Evolutionary conservation across 352 stramenopile genomes (phyloP).

Genomic region (Phytophthora tentaculata): DNA sequence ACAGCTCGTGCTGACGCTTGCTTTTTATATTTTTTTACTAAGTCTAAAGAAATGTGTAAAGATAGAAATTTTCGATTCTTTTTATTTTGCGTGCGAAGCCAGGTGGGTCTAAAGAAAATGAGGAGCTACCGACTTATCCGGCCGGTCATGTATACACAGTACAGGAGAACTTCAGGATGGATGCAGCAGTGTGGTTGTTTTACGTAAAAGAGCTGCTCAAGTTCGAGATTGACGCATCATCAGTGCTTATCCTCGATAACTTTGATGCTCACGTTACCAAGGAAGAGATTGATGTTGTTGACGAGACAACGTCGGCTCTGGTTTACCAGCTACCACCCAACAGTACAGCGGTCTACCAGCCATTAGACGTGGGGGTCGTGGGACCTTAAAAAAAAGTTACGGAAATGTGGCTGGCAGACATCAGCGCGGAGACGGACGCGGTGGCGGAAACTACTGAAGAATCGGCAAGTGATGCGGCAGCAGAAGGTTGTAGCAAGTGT

Average conservation of each 20-base stretch:
- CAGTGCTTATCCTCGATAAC: constrained; percentile 6
- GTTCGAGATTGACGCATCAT: constrained; percentile 12
- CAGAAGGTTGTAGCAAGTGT: not conserved
- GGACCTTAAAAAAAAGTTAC: not conserved
- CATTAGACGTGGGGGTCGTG: constrained; percentile 1
- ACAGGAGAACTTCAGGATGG: not conserved
- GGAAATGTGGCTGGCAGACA: not conserved
- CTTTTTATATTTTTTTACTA: too few relatives aligned
- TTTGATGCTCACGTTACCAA: not conserved
- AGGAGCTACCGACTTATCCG: not conserved
- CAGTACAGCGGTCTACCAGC: not conserved
- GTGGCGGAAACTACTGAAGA: too few relatives aligned
- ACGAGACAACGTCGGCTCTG: not conserved
- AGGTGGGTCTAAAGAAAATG: not conserved
- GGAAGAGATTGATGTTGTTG: not conserved
- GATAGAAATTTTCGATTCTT: constrained; percentile 9
- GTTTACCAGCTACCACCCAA: not conserved
- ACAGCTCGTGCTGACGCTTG: too few relatives aligned
- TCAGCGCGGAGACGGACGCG: not conserved
- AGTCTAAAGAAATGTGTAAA: constrained; percentile 4
- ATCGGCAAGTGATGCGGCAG: not conserved
- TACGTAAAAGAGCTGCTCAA: constrained; percentile 17
- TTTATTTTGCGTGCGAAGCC: constrained; percentile 7
- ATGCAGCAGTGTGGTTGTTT: constrained; percentile 1
- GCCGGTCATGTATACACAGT: not conserved